Evolutionary conservation across 163 green algal genomes (phyloP), one percentile per base, ranked within the genome.

Genomic region (Scenedesmus sp.): DNA sequence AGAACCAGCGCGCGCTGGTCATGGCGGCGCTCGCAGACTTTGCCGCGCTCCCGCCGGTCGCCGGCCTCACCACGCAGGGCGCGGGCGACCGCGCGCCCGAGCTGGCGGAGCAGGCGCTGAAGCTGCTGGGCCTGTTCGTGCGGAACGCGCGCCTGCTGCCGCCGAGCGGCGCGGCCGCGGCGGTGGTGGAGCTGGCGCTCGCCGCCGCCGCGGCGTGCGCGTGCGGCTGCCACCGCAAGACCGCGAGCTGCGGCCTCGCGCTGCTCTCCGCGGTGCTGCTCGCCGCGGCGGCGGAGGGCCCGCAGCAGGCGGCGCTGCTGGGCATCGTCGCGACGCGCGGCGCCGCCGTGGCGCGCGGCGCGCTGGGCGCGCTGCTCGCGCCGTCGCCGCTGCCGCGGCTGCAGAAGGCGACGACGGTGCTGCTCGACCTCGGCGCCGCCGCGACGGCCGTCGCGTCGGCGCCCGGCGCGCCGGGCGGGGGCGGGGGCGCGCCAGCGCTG

Each of bases 351-450:
- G 33, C 48, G 10, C 11, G 50, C 15, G 71, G 45, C 10, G 58
- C 63, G 14, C 26, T 80, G 18, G 71, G 26, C 4, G 58, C 58
- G 13, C 24, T 80, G 22, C 11, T 80, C 17, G 58, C 58, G 17
- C 71, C 71, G n/a, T 80, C 71, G 14, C 71, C 71, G 4, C 71
- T 80, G 29, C 58, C 71, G 29, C 57, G 71, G 39, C 31, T 80
- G 56, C 56, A 71, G 14, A 80, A 80, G 58, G 60, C 47, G 20
- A 50, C 58, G 1, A n/a, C 71, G 15, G 45, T 63, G 5, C 47
- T 80, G 24, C 24, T 71, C 15, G 71, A 80, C 4, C 39, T 80
- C 31, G 71, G 58, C 36, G 56, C 39, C 31, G 29, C 45, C 26
- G 70, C 70, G 47, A 18, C 4, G 42, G 45, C 42, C 17, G 42